Evolutionary conservation across 805 yeast genomes (phyloP), one percentile per base, ranked within the genome.

Genomic region (Suhomyces xylopsoci): DNA sequence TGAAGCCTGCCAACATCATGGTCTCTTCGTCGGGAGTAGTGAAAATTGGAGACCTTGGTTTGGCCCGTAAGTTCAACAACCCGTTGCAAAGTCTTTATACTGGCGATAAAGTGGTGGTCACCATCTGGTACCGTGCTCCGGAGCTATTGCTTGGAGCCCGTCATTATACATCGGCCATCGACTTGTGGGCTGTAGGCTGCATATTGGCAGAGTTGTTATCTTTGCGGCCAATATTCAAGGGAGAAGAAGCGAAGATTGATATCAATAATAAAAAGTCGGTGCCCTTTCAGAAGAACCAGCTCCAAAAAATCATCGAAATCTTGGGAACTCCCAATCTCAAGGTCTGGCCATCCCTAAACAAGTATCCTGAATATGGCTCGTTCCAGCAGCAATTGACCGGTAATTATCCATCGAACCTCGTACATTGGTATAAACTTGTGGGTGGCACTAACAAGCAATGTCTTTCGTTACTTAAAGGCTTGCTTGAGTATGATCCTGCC

Each of bases 1-100:
- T 94, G 57, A 94, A 94, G 63, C 99, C 99, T 1, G 99, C 99
- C 2, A 93, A 93, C 70, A 93, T 94, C 58, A 94, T 93, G 98
- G 96, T 93, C 0, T 84, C 97, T 0, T 79, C 85, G 7, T 83
- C 81, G 53, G 99, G 99, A 0, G 83, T 84, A n/a, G 94, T 93
- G 17, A 94, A 94, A 68, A 92, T 93, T 55, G 99, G 98, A 20
- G 99, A 93, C 71, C 77, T 92, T 59, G 98, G 98, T 1, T 74
- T 92, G 34, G 97, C 97, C 0, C 78, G 98, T 54, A 83, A 88
- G 61, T 92, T 91, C 71, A 87, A 86, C 58, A 88, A 90, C 62
- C 93, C 96, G 30, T 68, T 92, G 41, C 97, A 92, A 63, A 84
- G 94, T 19, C 74, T 92, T 22, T 92, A 88, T 64, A 81, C 92